A percentile compares a stretch with the other conserved stretches of the same genome.
Evolutionary conservation across 2,329 filamentous ascomycete species (phyloP).

Genomic region (Aspergillus oerlinghausenensis): DNA sequence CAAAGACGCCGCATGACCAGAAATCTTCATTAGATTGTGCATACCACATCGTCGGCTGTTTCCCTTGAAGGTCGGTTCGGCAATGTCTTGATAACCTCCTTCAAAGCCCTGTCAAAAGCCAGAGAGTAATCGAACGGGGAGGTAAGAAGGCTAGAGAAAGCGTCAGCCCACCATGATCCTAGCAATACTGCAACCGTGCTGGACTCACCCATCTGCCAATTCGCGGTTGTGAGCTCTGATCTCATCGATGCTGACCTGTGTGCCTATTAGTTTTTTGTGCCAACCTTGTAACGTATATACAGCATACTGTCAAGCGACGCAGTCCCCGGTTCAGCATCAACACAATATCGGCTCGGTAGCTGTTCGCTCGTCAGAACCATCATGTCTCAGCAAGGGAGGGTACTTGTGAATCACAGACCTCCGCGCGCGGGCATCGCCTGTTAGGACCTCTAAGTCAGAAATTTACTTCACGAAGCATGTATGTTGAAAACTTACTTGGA

Average conservation of each 20-base stretch:
- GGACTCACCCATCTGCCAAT: constrained; percentile 61
- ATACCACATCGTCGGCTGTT: constrained; percentile 66
- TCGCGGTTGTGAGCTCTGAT: constrained; percentile 82
- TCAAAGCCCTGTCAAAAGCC: constrained; percentile 86
- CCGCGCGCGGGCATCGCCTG: constrained; percentile 55
- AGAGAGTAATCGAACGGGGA: constrained; percentile 83
- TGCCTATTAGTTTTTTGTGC: constrained; percentile 9
- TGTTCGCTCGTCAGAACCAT: constrained; percentile 42
- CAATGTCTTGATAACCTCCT: constrained; percentile 77
- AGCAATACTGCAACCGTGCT: not conserved
- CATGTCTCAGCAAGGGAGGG: not conserved
- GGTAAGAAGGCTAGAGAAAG: constrained; percentile 58
- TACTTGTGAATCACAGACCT: constrained; percentile 36
- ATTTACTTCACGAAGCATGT: constrained; percentile 5
- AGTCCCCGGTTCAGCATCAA: constrained; percentile 62
- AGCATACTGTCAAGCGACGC: constrained; percentile 52
- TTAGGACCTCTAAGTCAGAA: constrained; percentile 10
- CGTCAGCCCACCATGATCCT: constrained; percentile 10
- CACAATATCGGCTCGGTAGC: constrained; percentile 87
- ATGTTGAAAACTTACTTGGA: constrained; percentile 61
- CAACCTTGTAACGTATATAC: not conserved
- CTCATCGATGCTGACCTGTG: constrained; percentile 75
- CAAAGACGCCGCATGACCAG: not conserved
- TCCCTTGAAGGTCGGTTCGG: constrained; percentile 72
- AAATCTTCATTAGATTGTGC: constrained; percentile 8